A percentile compares a stretch with the other conserved stretches of the same genome.
Evolutionary conservation across 1,284 basidiomycete species (phyloP).

Genomic region (Microbotryum violaceum): DNA sequence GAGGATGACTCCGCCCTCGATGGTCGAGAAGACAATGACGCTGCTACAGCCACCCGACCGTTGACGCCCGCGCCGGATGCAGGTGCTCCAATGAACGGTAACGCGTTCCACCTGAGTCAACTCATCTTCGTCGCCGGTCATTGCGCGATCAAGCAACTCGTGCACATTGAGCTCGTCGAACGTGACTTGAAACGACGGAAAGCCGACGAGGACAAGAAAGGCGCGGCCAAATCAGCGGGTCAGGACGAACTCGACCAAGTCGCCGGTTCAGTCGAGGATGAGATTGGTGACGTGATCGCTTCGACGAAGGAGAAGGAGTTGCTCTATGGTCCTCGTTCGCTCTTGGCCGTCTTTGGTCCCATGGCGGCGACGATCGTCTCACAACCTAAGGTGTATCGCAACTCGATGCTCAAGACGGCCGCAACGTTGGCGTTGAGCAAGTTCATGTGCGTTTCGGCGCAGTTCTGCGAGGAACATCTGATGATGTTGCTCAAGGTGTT

Average conservation of each 20-base stretch:
- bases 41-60: background rate
- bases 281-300: slow-evolving; percentile 86
- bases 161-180: slow-evolving; percentile 94
- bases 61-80: background rate
- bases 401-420: slow-evolving; percentile 73
- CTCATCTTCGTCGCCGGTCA: slow-evolving; percentile 91
- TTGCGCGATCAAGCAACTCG: slow-evolving; percentile 94
- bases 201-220: slow-evolving; percentile 63
- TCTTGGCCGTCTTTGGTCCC: slow-evolving; percentile 78
- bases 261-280: slow-evolving; percentile 94
- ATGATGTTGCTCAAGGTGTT: slow-evolving; percentile 85
- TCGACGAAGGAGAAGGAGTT: slow-evolving; percentile 79
- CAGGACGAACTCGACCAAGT: slow-evolving; percentile 89
- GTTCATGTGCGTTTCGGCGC: slow-evolving; percentile 88
- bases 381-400: slow-evolving; percentile 74
- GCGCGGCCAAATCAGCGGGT: slow-evolving; percentile 33
- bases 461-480: slow-evolving; percentile 87
- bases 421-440: slow-evolving; percentile 88
- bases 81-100: slow-evolving; percentile 45
- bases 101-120: slow-evolving; percentile 81
- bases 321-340: slow-evolving; percentile 72
- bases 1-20: slow-evolving; percentile 15
- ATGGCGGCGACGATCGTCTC: slow-evolving; percentile 84
- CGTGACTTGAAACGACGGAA: slow-evolving; percentile 94
- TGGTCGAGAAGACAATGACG: background rate